A percentile compares a stretch with the other conserved stretches of the same genome.
Evolutionary conservation across 257 asterid species (phyloP).

Genomic region (Solanum rostratum): DNA sequence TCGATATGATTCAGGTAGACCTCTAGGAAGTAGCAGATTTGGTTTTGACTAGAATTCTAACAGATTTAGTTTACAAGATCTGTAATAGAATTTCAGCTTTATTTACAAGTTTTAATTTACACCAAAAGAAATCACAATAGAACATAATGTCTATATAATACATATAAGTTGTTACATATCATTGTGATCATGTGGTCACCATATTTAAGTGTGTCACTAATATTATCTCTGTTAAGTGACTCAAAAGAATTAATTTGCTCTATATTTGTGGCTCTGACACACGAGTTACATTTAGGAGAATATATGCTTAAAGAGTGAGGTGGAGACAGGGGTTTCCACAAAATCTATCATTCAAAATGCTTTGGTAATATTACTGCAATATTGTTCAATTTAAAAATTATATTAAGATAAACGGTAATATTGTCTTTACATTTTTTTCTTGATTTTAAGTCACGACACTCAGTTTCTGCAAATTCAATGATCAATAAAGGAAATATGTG

Average conservation of each 20-base stretch:
- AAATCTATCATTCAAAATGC: slow-evolving; percentile 21
- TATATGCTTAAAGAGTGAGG: no score
- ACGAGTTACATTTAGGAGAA: no score
- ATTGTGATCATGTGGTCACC: background rate
- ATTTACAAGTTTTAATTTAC: no score
- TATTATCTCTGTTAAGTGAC: background rate
- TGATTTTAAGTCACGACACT: slow-evolving; percentile 17
- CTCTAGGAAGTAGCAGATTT: no score
- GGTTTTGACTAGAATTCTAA: no score
- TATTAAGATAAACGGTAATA: background rate
- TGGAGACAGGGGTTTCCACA: slow-evolving; percentile 23
- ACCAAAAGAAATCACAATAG: no score
- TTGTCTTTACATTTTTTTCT: background rate
- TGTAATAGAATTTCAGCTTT: no score
- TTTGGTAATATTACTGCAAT: slow-evolving; percentile 22
- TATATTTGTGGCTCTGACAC: no score
- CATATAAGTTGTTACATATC: background rate
- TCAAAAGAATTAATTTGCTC: no score
- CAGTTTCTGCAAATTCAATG: slow-evolving; percentile 19
- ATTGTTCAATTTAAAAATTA: background rate
- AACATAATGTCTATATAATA: background rate
- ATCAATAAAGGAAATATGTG: slow-evolving; percentile 8
- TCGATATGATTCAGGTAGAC: no score
- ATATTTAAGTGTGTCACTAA: background rate
- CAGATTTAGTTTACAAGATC: no score